Base-by-base conservation (phyloP, 257 asterid species). In the Solanum megistacrolobum region DNA sequence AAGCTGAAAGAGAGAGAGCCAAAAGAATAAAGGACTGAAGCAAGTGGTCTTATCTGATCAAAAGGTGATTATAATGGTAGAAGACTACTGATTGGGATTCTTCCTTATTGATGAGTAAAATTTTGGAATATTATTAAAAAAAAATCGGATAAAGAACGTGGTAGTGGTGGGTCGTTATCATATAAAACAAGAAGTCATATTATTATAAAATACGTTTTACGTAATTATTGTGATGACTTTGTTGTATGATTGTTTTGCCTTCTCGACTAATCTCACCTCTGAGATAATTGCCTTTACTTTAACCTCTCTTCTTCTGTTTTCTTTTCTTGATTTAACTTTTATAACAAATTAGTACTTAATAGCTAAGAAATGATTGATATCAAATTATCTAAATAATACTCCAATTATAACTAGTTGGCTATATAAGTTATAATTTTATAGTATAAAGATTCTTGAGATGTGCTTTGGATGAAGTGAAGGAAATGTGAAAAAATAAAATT, bases 151-250 rank as follows among this genome's bases (percentile, higher is more conserved):
- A 81, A 90, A 92, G 55, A 90, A 88, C 81, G 90, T 88, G 91
- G 91, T 76, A 74, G 88, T 86, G 93, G 86, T 81, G 72, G 89
- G 91, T 91, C 91, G 83, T 83, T 85, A 88, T 87, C 91, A 69
- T 86, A 73, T 32, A 84, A 84, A 84, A 79, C 83, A 83, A 46
- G 83, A 13, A 31, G 48, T 27, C 21, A 43, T 87, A 71, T 73
- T 32, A 86, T 83, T 14, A 35, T 13, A 46, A 29, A 86, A 71
- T 2, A 65, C 21, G 41, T 66, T 85, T 85, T 66, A 74, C 65
- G 88, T 76, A 86, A 90, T 92, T 82, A 86, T 88, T 89, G 90
- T 55, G 66, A 46, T 48, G 52, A 71, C 29, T 58, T 79, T 84
- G 21, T 39, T 72, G 55, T 34, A 27, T 48, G 25, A 8, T 18